phyloP scores from a whole-genome alignment of 1,139 yeast genomes.

The Blastobotrys malaysiensis region DNA sequence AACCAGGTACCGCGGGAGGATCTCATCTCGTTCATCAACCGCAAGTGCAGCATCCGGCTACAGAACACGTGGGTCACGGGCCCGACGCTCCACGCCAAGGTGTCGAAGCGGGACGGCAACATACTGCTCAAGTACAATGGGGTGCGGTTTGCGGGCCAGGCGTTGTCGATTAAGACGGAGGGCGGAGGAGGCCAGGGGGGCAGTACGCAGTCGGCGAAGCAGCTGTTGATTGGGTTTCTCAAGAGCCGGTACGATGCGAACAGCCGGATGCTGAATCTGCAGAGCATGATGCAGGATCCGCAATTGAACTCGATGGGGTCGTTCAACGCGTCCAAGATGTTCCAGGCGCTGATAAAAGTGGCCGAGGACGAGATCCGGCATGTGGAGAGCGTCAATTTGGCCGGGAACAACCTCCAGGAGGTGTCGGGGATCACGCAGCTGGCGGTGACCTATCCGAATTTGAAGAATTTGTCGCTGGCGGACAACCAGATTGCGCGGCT shows the following conservation, averaged over 20 bases:
- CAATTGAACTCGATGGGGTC: slow-evolving; percentile 58
- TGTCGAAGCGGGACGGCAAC: not conserved
- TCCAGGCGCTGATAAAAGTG: slow-evolving; percentile 85
- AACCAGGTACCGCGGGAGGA: slow-evolving; percentile 63
- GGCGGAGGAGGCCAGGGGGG: slow-evolving; percentile 23
- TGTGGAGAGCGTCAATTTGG: slow-evolving; percentile 72
- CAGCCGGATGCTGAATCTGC: slow-evolving; percentile 61
- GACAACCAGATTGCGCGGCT: slow-evolving; percentile 61
- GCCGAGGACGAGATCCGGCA: slow-evolving; percentile 51
- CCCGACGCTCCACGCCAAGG: slow-evolving; percentile 17
- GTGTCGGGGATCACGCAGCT: slow-evolving; percentile 58
- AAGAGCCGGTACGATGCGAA: slow-evolving; percentile 61
- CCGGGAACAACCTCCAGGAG: slow-evolving; percentile 63
- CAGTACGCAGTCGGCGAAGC: slow-evolving; percentile 8
- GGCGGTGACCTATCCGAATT: slow-evolving; percentile 66
- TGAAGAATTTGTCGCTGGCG: slow-evolving; percentile 73
- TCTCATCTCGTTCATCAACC: slow-evolving; percentile 58
- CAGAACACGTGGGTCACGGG: slow-evolving; percentile 44
- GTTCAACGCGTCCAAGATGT: slow-evolving; percentile 71
- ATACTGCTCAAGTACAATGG: slow-evolving; percentile 57
- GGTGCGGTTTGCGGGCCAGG: slow-evolving; percentile 71
- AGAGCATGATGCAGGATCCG: slow-evolving; percentile 64
- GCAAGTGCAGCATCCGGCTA: slow-evolving; percentile 59
- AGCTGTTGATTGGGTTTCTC: slow-evolving; percentile 53
- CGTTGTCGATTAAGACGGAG: slow-evolving; percentile 34